Base-by-base conservation (phyloP, 495 filamentous ascomycete genomes). In the Neurospora pannonica region DNA sequence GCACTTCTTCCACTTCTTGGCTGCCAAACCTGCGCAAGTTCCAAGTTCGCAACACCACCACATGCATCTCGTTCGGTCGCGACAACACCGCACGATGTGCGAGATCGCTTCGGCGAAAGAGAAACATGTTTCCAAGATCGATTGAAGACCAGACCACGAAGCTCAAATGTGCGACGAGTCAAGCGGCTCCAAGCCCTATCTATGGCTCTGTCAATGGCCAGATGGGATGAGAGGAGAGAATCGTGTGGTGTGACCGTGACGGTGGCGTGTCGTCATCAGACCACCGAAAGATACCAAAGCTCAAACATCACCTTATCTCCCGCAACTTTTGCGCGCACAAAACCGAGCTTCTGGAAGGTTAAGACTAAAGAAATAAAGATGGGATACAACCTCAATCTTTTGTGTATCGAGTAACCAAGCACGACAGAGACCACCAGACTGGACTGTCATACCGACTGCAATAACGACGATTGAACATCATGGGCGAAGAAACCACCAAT, bases 261-360 rank as follows among this genome's bases (percentile, higher is more conserved):
- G 71, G 48, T 70, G 71, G 11, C 28, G 74, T 77, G 76, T 75
- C 74, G 76, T 77, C 76, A 77, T 77, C 76, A 77, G 76, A 54
- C 76, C 74, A 77, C 19, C 7, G 17, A 24, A 62, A 34, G 34
- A 48, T 37, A 60, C 24, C 40, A 15, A 60, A 71, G 70, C 70
- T 71, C 43, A 71, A 71, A 34, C 21, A 31, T 60, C 21, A 60
- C 21, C 48, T 28, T 60, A 28, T 60, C n/a, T 28, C 48, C 21
- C 11, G 21, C 46, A 54, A 40, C 39, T 40, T 40, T 40, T 40
- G 39, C 10, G 39, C 39, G 36, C 15, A 42, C 15, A 17, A 19
- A 17, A 21, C 3, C 11, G 43, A 48, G n/a, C 19, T 48, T 48
- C n/a, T 21, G 48, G 48, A 60, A 60, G 21, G 48, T 60, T 28